Evolutionary conservation across 495 filamentous ascomycete genomes (phyloP), one percentile per base, ranked within the genome.

Genomic region (Penicillium flavigenum): DNA sequence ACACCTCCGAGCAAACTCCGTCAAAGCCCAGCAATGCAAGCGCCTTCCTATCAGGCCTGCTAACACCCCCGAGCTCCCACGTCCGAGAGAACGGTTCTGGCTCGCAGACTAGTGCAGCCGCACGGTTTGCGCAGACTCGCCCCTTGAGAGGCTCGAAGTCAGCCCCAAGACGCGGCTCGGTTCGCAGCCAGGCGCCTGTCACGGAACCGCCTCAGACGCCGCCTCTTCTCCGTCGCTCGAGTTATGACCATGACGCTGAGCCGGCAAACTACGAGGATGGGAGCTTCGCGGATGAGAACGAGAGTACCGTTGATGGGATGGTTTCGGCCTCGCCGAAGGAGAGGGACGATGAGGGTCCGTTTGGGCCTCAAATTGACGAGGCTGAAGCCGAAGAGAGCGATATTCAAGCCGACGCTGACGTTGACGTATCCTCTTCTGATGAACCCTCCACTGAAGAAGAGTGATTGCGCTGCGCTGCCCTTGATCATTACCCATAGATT

Each of bases 21-120:
- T 88, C 86, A 12, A 87, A 86, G 63, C 72, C 74, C 22, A 81
- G 79, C 29, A 74, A 78, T 31, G 72, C 76, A 4, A 62, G 75
- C 31, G 62, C 74, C 27, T 84, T 85, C 59, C 79, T 91, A 24
- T 87, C 89, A 0, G 91, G 92, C 4, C 83, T 96, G 16, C 71
- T 96, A 74, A 96, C 92, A 4, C 90, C 92, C 17, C 91, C 91
- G 12, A 81, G 85, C 31, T 88, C 88, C 8, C 82, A 86, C 48
- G 67, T 85, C 34, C 82, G 87, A 10, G 80, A 81, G 38, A 81
- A 80, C 7, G 26, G 78, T 83, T 1, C 60, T 42, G 51, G 51
- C n/a, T 11, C 68, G 10, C 71, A 64, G 32, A 57, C 63, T 42
- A 64, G 51, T 47, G 62, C 60, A 29, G 76, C 83, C 20, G 79